A percentile compares a stretch with the other conserved stretches of the same genome.
phyloP scores from a whole-genome alignment of 306 rosid species.

The Rosa multiflora region DNA sequence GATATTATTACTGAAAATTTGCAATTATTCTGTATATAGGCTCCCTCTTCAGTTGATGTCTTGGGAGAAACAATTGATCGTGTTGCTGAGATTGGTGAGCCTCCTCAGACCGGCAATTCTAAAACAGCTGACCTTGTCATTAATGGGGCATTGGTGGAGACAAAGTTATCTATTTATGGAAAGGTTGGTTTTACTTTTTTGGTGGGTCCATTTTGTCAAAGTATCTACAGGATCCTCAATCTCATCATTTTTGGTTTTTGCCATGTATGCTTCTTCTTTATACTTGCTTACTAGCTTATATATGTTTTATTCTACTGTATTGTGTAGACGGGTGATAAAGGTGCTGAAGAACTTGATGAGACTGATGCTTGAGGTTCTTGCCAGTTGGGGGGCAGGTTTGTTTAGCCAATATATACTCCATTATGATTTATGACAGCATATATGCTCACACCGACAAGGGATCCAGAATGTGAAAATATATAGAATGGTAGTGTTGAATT shows the following conservation, averaged over 20 bases:
- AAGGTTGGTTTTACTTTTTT: conserved; percentile 52
- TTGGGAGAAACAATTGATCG: conserved; percentile 43
- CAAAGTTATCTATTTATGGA: conserved; percentile 77
- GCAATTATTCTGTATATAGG: conserved; percentile 43
- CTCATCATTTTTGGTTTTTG: conserved; percentile 7
- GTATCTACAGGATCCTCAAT: conserved; percentile 11
- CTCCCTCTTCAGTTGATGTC: conserved; percentile 63
- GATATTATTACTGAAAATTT: conserved; percentile 1
- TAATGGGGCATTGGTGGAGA: conserved; percentile 80
- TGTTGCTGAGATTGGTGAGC: conserved; percentile 38
- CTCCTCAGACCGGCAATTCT: conserved; percentile 29
- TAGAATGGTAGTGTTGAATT: neutral
- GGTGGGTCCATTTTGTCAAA: neutral
- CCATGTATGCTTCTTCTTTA: conserved; percentile 6
- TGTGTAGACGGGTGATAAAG: conserved; percentile 56
- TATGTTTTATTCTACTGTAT: conserved; percentile 11
- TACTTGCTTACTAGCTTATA: neutral
- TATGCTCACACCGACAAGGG: neutral
- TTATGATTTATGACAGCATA: neutral
- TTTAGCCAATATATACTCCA: conserved; percentile 10
- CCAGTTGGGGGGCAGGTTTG: conserved; percentile 88
- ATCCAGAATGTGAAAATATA: neutral
- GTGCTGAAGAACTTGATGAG: conserved; percentile 57
- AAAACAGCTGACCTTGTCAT: conserved; percentile 78
- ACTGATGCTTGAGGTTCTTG: conserved; percentile 76